phyloP scores from a whole-genome alignment of 2,329 filamentous ascomycete species.

The Clonostachys solani region DNA sequence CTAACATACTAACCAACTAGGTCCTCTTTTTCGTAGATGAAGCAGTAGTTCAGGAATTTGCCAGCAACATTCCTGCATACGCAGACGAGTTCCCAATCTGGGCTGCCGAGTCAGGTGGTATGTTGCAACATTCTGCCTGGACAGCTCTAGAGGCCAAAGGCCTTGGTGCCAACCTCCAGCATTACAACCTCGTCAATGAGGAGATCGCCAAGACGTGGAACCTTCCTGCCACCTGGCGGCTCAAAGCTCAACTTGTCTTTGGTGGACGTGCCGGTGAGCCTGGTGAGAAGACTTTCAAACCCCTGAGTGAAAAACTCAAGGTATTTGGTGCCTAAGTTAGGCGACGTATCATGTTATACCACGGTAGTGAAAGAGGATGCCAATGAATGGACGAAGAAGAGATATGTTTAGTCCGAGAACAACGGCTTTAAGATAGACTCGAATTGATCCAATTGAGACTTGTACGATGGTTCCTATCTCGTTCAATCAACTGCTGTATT shows the following conservation, averaged over 20 bases:
- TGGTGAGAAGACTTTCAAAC: slow-evolving; percentile 59
- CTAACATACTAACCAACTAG: neutral
- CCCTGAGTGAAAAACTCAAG: slow-evolving; percentile 65
- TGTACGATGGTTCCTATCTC: no score
- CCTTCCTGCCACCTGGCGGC: slow-evolving; percentile 67
- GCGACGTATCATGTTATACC: no score
- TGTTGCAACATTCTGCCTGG: slow-evolving; percentile 77
- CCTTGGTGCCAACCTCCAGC: slow-evolving; percentile 84
- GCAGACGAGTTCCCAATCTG: slow-evolving; percentile 76
- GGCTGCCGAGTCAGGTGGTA: slow-evolving; percentile 73
- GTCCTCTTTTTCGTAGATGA: slow-evolving; percentile 80
- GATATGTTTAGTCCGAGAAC: no score
- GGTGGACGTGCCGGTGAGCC: slow-evolving; percentile 56
- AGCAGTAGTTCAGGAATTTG: slow-evolving; percentile 58
- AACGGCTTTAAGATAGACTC: no score
- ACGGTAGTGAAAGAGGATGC: no score
- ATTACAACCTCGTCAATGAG: slow-evolving; percentile 83
- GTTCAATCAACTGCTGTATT: no score
- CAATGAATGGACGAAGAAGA: no score
- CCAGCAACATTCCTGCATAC: slow-evolving; percentile 67
- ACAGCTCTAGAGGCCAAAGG: slow-evolving; percentile 81
- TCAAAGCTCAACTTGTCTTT: slow-evolving; percentile 83
- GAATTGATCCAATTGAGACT: no score
- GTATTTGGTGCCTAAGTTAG: slow-evolving; percentile 46
- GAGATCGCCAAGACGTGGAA: slow-evolving; percentile 67